Percentiles rank a stretch among this genome's conserved stretches.
phyloP scores from a whole-genome alignment of 257 asterid species.

The Datura wrightii region DNA sequence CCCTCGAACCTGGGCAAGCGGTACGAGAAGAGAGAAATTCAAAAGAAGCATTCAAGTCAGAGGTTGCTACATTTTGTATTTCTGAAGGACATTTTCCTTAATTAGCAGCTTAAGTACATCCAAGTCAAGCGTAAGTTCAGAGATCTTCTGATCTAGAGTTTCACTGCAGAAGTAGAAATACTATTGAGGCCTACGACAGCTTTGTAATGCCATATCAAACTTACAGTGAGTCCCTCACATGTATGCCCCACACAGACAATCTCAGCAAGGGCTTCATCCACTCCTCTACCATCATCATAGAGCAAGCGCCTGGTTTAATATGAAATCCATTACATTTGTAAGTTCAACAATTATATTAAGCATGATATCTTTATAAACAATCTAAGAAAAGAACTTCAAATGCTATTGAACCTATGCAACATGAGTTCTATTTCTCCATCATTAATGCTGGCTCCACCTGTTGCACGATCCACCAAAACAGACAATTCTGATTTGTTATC shows the following conservation, averaged over 20 bases:
- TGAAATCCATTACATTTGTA: not conserved
- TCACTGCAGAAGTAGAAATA: not conserved
- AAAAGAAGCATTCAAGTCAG: not conserved
- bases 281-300: slow-evolving; percentile 68
- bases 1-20: slow-evolving; percentile 69
- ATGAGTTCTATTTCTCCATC: slow-evolving; percentile 90
- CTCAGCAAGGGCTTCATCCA: slow-evolving; percentile 73
- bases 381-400: not conserved
- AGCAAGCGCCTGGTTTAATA: slow-evolving; percentile 60
- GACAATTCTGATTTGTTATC: slow-evolving; percentile 75
- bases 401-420: slow-evolving; percentile 71
- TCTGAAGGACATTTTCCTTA: not conserved
- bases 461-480: slow-evolving; percentile 83
- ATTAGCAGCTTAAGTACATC: not conserved
- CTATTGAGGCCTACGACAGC: not conserved
- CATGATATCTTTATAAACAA: not conserved
- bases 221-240: slow-evolving; percentile 78
- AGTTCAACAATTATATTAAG: not conserved
- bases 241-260: slow-evolving; percentile 52
- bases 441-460: slow-evolving; percentile 80
- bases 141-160: not conserved
- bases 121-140: not conserved
- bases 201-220: slow-evolving; percentile 29
- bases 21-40: not conserved
- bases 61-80: not conserved